Evolutionary conservation across 768 basidiomycete species (phyloP).

Genomic region (Suillus plorans): DNA sequence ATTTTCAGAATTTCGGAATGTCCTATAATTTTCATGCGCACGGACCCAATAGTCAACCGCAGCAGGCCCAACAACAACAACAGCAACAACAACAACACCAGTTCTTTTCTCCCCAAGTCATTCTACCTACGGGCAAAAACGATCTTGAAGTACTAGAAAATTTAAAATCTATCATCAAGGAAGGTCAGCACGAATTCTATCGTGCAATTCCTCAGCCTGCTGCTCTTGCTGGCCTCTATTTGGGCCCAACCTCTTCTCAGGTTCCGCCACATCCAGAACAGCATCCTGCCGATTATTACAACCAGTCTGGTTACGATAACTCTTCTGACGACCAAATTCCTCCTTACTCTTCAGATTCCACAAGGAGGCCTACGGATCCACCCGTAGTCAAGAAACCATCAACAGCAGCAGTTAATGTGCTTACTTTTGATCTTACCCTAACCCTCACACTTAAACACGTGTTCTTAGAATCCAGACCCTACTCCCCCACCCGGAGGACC

Average conservation of each 20-base stretch:
- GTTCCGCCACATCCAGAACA: conserved; percentile 39
- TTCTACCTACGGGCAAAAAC: conserved; percentile 53
- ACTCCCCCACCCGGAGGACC: conserved; percentile 24
- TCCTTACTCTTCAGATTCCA: conserved; percentile 23
- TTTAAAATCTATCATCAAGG: conserved; percentile 71
- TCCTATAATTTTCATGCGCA: conserved; percentile 36
- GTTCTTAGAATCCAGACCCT: conserved; percentile 19
- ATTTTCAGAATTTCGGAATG: conserved; percentile 41
- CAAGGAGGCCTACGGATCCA: conserved; percentile 19
- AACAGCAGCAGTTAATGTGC: conserved; percentile 29
- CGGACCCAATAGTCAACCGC: conserved; percentile 10
- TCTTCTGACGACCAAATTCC: conserved; percentile 12
- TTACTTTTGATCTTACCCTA: conserved; percentile 13
- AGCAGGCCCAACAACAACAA: not conserved
- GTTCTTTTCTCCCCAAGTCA: conserved; percentile 26
- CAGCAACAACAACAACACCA: conserved; percentile 28
- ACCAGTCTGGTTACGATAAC: conserved; percentile 12
- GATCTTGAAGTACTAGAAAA: conserved; percentile 76
- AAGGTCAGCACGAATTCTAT: conserved; percentile 71
- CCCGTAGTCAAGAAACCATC: conserved; percentile 15
- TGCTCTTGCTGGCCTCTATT: conserved; percentile 62
- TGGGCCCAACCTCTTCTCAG: conserved; percentile 44
- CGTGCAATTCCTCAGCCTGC: conserved; percentile 64
- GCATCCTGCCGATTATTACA: conserved; percentile 22
- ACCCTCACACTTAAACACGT: conserved; percentile 10